These are phyloP conservation scores for Candida berthetii DNA, from an alignment of 805 yeast species.

Conservation along the genomic window DNA sequence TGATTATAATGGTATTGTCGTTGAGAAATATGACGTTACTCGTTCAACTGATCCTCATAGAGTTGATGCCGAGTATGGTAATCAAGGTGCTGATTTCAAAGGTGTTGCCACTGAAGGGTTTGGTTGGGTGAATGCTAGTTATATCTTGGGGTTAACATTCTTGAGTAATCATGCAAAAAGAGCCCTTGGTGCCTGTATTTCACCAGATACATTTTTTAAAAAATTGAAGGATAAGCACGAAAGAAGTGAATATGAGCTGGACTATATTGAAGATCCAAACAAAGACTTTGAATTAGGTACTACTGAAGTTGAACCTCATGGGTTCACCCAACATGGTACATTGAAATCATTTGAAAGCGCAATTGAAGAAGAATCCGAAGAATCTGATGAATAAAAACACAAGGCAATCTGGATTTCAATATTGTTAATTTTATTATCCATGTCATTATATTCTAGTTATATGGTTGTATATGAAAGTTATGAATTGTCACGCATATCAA, in stretches of 20 bases:
- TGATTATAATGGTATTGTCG: conserved; percentile 90
- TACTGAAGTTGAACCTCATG: background rate
- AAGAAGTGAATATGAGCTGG: conserved; percentile 14
- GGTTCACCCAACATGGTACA: no score
- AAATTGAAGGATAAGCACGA: conserved; percentile 15
- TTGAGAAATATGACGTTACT: conserved; percentile 91
- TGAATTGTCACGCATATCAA: no score
- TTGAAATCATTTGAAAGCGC: no score
- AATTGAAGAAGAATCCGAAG: no score
- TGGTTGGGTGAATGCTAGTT: conserved; percentile 97
- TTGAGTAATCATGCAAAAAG: conserved; percentile 63
- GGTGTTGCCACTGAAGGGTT: conserved; percentile 96
- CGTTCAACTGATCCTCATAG: conserved; percentile 78
- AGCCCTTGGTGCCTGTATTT: conserved; percentile 60
- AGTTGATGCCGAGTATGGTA: conserved; percentile 95
- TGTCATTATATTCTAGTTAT: no score
- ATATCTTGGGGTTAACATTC: conserved; percentile 62
- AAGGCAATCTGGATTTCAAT: no score
- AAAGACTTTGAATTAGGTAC: background rate
- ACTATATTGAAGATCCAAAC: background rate
- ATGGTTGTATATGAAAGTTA: no score
- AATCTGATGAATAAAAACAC: no score
- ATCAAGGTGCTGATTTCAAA: conserved; percentile 88
- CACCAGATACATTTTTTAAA: conserved; percentile 20
- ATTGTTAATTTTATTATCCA: no score